Evolutionary conservation across 495 filamentous ascomycete species (phyloP).

Genomic region (Aspergillus heteromorphus): DNA sequence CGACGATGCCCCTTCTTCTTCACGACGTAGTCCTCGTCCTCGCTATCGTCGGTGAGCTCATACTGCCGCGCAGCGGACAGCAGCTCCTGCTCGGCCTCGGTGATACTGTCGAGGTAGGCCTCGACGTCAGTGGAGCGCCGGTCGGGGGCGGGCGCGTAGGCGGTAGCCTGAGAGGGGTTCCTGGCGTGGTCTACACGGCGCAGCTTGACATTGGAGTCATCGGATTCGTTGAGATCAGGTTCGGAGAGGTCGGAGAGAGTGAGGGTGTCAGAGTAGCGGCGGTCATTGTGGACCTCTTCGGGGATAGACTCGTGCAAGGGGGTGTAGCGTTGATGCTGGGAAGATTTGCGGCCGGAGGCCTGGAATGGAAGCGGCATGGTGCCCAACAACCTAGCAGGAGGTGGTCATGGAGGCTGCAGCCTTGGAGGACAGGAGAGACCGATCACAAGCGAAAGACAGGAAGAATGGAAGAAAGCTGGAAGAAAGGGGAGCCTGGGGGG

Average conservation of each 20-base stretch:
- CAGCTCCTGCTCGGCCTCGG: conserved; percentile 22
- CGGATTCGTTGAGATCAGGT: neutral
- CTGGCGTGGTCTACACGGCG: conserved; percentile 6
- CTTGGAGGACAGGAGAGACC: neutral
- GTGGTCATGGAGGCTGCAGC: too few species aligned
- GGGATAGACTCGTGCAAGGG: conserved; percentile 12
- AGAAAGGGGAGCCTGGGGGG: neutral
- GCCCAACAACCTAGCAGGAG: neutral
- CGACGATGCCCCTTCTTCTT: conserved; percentile 1
- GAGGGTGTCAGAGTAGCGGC: conserved; percentile 5
- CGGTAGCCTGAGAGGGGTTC: conserved; percentile 4
- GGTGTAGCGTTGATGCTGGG: conserved; percentile 1
- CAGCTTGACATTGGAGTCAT: conserved; percentile 7
- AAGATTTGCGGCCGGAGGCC: neutral
- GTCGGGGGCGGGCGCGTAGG: conserved; percentile 10
- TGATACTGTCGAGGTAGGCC: conserved; percentile 18
- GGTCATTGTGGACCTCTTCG: conserved; percentile 12
- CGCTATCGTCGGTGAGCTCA: conserved; percentile 14
- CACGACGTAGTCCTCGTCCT: conserved; percentile 10
- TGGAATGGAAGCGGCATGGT: neutral
- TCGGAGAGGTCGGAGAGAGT: conserved; percentile 12
- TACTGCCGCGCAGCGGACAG: conserved; percentile 17
- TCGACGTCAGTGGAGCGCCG: conserved; percentile 21
- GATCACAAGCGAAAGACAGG: neutral
- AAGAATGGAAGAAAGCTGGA: neutral